These are phyloP conservation scores for Ophiosphaerella korrae DNA, from an alignment of 2,329 filamentous ascomycete species.

Conservation along the genomic window DNA sequence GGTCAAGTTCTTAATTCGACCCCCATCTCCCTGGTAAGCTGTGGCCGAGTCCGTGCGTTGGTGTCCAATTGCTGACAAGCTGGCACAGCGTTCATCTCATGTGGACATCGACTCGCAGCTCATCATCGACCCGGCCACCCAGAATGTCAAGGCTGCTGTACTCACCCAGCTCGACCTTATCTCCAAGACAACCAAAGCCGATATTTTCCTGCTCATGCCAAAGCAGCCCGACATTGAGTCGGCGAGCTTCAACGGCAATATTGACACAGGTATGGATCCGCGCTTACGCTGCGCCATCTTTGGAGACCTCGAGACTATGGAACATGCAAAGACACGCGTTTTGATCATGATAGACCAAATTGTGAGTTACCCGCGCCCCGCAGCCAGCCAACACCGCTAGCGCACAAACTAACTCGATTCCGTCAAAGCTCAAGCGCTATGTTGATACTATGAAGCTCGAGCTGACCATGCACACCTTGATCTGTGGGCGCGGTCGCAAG, in stretches of 20 bases:
- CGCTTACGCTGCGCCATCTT: conserved; percentile 93
- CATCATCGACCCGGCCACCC: conserved; percentile 74
- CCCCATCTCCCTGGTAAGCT: conserved; percentile 84
- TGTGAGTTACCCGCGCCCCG: conserved; percentile 58
- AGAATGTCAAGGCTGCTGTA: conserved; percentile 74
- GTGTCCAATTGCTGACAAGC: conserved; percentile 27
- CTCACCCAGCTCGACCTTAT: conserved; percentile 86
- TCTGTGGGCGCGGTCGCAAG: conserved; percentile 91
- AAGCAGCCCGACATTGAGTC: conserved; percentile 81
- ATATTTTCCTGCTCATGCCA: conserved; percentile 93
- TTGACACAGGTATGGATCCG: conserved; percentile 83
- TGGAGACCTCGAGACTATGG: conserved; percentile 90
- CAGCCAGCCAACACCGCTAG: conserved; percentile 21
- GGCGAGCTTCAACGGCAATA: conserved; percentile 72
- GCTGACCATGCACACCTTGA: conserved; percentile 83
- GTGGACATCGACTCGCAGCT: conserved; percentile 93
- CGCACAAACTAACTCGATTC: conserved; percentile 43
- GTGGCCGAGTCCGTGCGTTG: conserved; percentile 17
- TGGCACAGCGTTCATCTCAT: conserved; percentile 78
- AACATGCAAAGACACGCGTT: conserved; percentile 95
- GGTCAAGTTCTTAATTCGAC: conserved; percentile 90
- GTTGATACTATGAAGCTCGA: conserved; percentile 84
- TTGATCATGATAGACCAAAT: conserved; percentile 97
- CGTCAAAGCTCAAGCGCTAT: conserved; percentile 67
- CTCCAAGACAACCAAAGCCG: conserved; percentile 86